Conservation (phyloP, 2,329 filamentous ascomycete species). For the Macrophomina tecta region DNA sequence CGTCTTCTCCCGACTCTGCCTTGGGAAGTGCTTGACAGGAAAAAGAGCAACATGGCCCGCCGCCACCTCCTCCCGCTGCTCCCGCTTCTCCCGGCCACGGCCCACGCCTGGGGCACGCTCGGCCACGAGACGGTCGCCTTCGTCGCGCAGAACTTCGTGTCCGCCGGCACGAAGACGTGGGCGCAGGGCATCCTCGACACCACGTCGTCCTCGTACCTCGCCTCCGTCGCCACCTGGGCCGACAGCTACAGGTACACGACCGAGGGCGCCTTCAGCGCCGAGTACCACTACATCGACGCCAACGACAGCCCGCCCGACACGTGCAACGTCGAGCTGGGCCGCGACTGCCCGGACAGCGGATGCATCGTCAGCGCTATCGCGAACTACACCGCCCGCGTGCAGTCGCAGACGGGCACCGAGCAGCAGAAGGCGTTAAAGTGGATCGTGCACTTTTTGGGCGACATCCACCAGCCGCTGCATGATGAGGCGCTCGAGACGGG, state of each 20-base stretch:
- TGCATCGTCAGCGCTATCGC: conserved; percentile 61
- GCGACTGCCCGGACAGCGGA: conserved; percentile 58
- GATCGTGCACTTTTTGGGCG: conserved; percentile 66
- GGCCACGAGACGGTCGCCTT: conserved; percentile 63
- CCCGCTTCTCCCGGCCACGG: conserved; percentile 31
- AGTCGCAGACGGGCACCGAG: conserved; percentile 40
- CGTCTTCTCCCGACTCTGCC: not conserved
- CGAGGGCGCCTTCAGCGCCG: conserved; percentile 55
- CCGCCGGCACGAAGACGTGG: conserved; percentile 50
- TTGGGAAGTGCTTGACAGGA: not conserved
- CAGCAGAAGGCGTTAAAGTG: conserved; percentile 55
- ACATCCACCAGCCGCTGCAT: conserved; percentile 75
- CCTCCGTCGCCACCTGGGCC: conserved; percentile 61
- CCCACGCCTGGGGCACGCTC: conserved; percentile 57
- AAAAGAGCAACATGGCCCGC: not conserved
- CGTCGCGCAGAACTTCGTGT: conserved; percentile 58
- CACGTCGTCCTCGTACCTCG: conserved; percentile 54
- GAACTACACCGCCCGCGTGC: conserved; percentile 56
- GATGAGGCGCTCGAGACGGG: conserved; percentile 55
- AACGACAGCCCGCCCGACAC: conserved; percentile 53
- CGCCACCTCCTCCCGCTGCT: conserved; percentile 11
- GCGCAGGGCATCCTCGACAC: conserved; percentile 53
- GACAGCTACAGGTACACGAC: conserved; percentile 57
- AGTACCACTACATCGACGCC: conserved; percentile 60
- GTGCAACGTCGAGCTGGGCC: conserved; percentile 57